Conservation (phyloP, 78 protist species). For the Abeoforma whisleri region DNA sequence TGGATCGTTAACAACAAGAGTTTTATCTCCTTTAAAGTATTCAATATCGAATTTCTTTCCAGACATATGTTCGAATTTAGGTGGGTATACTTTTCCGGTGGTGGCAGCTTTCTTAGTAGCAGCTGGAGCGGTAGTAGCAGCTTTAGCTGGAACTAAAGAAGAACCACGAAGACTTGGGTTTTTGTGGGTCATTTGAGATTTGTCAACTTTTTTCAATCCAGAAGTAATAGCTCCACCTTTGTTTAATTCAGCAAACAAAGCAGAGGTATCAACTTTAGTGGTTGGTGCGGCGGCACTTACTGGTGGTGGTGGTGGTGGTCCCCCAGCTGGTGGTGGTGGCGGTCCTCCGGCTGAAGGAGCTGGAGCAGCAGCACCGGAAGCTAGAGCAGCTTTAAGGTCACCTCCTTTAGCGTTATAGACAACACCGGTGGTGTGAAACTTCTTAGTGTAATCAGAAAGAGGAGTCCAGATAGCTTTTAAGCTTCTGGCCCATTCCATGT, state of each 20-base stretch:
- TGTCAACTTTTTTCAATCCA: constrained; percentile 70
- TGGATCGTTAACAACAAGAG: neutral
- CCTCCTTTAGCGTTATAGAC: constrained; percentile 42
- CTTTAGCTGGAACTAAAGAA: constrained; percentile 31
- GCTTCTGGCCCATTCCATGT: constrained; percentile 37
- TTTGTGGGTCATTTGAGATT: constrained; percentile 68
- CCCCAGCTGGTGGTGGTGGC: constrained; percentile 26
- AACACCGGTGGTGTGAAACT: constrained; percentile 55
- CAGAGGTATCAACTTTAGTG: constrained; percentile 35
- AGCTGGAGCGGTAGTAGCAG: constrained; percentile 37
- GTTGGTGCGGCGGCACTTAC: neutral
- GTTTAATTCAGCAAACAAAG: constrained; percentile 55
- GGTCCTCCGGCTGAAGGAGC: constrained; percentile 50
- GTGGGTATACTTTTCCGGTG: constrained; percentile 35
- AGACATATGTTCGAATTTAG: neutral
- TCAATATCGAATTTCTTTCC: neutral
- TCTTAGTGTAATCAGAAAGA: constrained; percentile 38
- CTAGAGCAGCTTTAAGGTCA: constrained; percentile 26
- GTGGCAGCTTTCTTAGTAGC: constrained; percentile 55
- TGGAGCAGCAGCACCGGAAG: constrained; percentile 36
- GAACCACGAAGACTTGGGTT: constrained; percentile 47
- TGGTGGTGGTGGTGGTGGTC: constrained; percentile 48
- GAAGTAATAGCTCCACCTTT: constrained; percentile 65
- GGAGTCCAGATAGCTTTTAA: constrained; percentile 9
- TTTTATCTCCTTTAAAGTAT: neutral